Conservation (phyloP, 805 yeast species). For the Saccharomycopsis babjevae region DNA sequence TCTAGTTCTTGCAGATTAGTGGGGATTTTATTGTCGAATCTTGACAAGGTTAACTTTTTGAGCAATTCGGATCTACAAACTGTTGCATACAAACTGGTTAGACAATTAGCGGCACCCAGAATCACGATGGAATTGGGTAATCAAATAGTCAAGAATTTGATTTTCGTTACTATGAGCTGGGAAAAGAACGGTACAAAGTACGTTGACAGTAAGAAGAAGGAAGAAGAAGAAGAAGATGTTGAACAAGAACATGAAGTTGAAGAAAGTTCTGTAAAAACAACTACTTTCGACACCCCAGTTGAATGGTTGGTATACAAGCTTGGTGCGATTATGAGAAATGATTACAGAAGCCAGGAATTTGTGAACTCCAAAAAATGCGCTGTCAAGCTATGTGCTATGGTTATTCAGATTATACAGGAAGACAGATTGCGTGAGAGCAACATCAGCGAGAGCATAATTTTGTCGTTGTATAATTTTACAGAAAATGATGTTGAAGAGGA, state of each 20-base stretch:
- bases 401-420: constrained; percentile 38
- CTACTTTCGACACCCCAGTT: constrained; percentile 30
- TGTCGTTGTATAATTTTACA: constrained; percentile 42
- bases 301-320: constrained; percentile 58
- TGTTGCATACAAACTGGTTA: constrained; percentile 54
- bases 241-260: constrained; percentile 21
- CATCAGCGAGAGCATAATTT: constrained; percentile 30
- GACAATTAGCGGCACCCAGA: constrained; percentile 75
- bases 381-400: constrained; percentile 61
- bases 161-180: constrained; percentile 55
- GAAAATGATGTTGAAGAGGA: constrained; percentile 32
- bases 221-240: constrained; percentile 23
- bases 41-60: constrained; percentile 27
- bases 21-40: constrained; percentile 39
- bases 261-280: constrained; percentile 6
- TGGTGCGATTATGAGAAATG: constrained; percentile 56
- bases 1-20: constrained; percentile 51
- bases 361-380: constrained; percentile 54
- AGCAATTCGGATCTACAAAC: constrained; percentile 47
- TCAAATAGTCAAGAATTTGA: constrained; percentile 58
- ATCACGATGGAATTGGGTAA: constrained; percentile 52
- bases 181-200: constrained; percentile 32
- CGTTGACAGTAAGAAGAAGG: constrained; percentile 24
- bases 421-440: constrained; percentile 38
- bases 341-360: constrained; percentile 44